phyloP scores from a whole-genome alignment of 2,329 filamentous ascomycete genomes.

The Fusarium tjaetaba region DNA sequence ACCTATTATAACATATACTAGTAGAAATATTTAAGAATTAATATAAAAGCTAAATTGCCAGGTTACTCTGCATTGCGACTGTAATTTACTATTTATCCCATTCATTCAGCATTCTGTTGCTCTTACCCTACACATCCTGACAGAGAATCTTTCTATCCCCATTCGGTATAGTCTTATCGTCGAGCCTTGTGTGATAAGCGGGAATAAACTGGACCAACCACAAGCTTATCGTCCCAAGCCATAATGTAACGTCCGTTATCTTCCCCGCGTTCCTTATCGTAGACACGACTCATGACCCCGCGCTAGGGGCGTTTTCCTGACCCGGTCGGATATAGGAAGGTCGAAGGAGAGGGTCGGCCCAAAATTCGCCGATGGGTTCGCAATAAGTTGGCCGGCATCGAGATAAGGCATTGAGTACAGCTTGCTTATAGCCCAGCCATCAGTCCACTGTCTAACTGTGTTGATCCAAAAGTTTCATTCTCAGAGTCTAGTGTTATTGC shows the following conservation, averaged over 20 bases:
- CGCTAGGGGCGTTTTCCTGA: not conserved
- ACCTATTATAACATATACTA: no score
- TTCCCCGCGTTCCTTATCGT: not conserved
- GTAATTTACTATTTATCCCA: not conserved
- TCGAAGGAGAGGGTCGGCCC: not conserved
- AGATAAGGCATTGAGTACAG: not conserved
- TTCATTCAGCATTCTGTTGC: not conserved
- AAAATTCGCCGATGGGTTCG: not conserved
- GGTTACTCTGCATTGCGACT: fast-evolving
- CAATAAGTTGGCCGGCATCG: not conserved
- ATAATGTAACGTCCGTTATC: not conserved
- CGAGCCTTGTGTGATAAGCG: not conserved
- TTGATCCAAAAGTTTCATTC: not conserved
- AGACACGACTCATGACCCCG: not conserved
- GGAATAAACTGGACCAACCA: not conserved
- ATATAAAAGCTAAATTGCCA: no score
- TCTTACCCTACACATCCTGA: not conserved
- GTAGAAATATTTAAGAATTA: no score
- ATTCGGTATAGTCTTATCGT: not conserved
- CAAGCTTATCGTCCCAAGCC: not conserved
- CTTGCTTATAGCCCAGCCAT: not conserved
- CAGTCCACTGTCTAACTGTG: not conserved
- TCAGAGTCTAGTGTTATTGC: not conserved
- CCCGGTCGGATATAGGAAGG: not conserved
- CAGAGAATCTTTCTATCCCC: no score